Conservation (phyloP, 225 moss, liverwort and hornwort genomes). For the Asterella californica region DNA sequence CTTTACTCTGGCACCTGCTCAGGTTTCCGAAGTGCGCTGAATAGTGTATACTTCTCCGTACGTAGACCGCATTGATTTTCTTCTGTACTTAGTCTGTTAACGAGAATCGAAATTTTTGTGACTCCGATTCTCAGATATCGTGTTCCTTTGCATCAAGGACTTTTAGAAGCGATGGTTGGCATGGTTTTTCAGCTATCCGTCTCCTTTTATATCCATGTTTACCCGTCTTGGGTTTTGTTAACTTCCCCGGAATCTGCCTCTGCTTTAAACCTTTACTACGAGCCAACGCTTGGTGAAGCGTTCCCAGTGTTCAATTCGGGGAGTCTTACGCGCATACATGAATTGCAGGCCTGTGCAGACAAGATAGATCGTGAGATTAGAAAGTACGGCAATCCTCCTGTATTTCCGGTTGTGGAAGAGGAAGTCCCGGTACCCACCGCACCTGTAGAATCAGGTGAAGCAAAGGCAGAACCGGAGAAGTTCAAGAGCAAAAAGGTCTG, state of each 20-base stretch:
- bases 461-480: conserved; percentile 70
- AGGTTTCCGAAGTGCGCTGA: not conserved
- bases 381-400: conserved; percentile 72
- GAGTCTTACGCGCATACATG: not conserved
- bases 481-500: conserved; percentile 78
- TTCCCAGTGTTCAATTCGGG: not conserved
- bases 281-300: no score
- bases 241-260: not conserved
- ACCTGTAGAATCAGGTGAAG: conserved; percentile 42
- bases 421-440: conserved; percentile 15
- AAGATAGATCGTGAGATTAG: conserved; percentile 71
- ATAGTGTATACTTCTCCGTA: not conserved
- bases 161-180: not conserved
- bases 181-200: not conserved
- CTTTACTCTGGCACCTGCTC: not conserved
- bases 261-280: not conserved
- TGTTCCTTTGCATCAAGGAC: not conserved
- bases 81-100: no score
- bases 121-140: no score
- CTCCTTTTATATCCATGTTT: not conserved
- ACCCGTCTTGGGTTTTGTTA: not conserved
- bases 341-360: conserved; percentile 71
- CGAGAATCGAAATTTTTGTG: no score
- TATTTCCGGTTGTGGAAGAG: conserved; percentile 55
- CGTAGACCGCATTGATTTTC: no score